Evolutionary conservation across 2,329 filamentous ascomycete species (phyloP).

Genomic region (Periconia macrospinosa): DNA sequence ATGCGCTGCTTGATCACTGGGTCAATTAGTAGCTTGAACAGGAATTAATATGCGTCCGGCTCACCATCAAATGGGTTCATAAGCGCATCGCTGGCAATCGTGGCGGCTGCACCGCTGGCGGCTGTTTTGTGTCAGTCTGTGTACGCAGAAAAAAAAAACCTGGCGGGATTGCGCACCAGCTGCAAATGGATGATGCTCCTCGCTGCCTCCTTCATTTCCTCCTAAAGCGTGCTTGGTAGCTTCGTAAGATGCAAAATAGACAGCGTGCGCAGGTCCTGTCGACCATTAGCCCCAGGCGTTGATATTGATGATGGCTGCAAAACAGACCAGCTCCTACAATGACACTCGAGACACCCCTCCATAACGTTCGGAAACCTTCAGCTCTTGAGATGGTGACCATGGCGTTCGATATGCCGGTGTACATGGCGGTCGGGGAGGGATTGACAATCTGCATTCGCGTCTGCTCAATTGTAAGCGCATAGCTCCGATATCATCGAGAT

Average conservation of each 20-base stretch:
- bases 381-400: constrained; percentile 88
- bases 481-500: background rate
- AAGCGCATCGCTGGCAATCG: constrained; percentile 94
- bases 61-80: constrained; percentile 99
- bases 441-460: constrained; percentile 98
- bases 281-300: constrained; percentile 25
- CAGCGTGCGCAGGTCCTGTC: constrained; percentile 89
- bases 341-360: constrained; percentile 96
- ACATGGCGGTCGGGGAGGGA: constrained; percentile 76
- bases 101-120: constrained; percentile 89
- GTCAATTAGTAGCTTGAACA: constrained; percentile 17
- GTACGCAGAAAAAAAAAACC: background rate
- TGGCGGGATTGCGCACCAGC: constrained; percentile 65
- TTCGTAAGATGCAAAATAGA: constrained; percentile 98
- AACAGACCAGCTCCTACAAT: constrained; percentile 83
- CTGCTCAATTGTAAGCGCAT: constrained; percentile 53
- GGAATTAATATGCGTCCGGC: background rate
- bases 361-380: constrained; percentile 88
- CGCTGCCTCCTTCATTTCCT: constrained; percentile 81
- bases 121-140: constrained; percentile 59
- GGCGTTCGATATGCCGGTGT: constrained; percentile 88
- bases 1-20: constrained; percentile 98
- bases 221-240: constrained; percentile 95
- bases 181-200: constrained; percentile 90
- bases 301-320: background rate